Conservation (phyloP, 2,329 filamentous ascomycete species). For the Dothistroma pini region DNA sequence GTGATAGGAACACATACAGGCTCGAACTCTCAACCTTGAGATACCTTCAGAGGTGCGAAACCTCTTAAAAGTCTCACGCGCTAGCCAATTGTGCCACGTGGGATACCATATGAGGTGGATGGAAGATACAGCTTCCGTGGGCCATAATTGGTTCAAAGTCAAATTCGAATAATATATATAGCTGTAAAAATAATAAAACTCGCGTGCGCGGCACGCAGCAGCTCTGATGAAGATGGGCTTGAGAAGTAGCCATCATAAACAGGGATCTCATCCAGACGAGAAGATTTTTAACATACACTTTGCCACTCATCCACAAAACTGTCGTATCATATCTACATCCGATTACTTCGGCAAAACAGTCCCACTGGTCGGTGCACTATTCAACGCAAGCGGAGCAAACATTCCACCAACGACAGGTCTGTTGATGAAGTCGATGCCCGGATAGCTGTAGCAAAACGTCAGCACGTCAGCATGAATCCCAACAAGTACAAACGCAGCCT, state of each 20-base stretch:
- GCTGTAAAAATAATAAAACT: no score
- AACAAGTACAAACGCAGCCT: neutral
- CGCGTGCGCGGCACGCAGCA: no score
- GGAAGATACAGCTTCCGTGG: neutral
- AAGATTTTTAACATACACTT: neutral
- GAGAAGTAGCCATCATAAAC: no score
- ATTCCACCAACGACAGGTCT: constrained; percentile 52
- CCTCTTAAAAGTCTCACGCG: neutral
- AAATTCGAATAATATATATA: neutral
- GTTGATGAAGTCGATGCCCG: constrained; percentile 41
- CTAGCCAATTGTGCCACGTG: neutral
- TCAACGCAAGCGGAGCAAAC: constrained; percentile 47
- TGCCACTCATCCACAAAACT: neutral
- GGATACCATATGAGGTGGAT: neutral
- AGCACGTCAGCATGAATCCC: constrained; percentile 11
- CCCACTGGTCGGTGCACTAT: constrained; percentile 29
- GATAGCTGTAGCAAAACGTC: constrained; percentile 20
- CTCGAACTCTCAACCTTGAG: neutral
- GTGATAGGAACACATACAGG: no score
- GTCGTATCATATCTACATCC: neutral
- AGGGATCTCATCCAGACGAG: neutral
- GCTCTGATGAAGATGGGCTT: no score
- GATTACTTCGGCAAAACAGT: neutral
- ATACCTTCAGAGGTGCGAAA: neutral
- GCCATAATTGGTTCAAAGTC: neutral